Base-by-base conservation (phyloP, 2,329 filamentous ascomycete species). In the Colletotrichum brevisporum region DNA sequence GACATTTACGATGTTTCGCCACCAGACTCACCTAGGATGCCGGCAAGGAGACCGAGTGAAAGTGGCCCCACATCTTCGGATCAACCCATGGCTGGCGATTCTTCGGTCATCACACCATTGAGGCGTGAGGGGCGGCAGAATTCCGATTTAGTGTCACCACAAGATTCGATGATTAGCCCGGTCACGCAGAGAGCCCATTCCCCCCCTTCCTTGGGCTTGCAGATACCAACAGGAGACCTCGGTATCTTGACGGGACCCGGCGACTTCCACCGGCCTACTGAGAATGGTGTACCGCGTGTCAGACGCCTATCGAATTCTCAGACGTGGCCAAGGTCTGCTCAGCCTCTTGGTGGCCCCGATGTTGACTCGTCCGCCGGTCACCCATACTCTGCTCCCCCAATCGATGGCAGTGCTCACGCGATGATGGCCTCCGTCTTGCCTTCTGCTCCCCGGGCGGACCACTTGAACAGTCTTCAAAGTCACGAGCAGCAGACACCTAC, bases 1-100 rank as follows among this genome's bases (percentile, higher is more conserved):
- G 78, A 85, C 27, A 74, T 86, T 4, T 86, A 86, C 73, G 81
- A 85, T 67, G 83, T 82, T 5, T 85, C 84, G 2, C 84, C 85
- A 0, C 84, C 82, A 2, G 78, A 75, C 12, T 84, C 83, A 0
- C 84, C 84, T 5, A 70, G 71, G 6, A 62, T 73, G 36, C 65
- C 71, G 12, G 72, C 72, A 4, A 63, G 63, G 26, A 70, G 67
- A 36, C 68, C 67, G 13, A 63, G 45, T 12, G 39, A 39, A 8
- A 13, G 13, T 9, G 31, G 63, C 10, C 21, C 57, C 21, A 57
- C 21, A 2, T 48, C 26, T 2, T 50, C 57, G 15, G 47, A 62
- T 24, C 50, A 63, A 27, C 61, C 61, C 27, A 54, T 47, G 16
- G 63, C 50, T 45, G 50, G 64, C 48, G 57, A 55, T 15, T 16